Base-by-base conservation (phyloP, 805 yeast genomes). In the Metschnikowia similis region DNA sequence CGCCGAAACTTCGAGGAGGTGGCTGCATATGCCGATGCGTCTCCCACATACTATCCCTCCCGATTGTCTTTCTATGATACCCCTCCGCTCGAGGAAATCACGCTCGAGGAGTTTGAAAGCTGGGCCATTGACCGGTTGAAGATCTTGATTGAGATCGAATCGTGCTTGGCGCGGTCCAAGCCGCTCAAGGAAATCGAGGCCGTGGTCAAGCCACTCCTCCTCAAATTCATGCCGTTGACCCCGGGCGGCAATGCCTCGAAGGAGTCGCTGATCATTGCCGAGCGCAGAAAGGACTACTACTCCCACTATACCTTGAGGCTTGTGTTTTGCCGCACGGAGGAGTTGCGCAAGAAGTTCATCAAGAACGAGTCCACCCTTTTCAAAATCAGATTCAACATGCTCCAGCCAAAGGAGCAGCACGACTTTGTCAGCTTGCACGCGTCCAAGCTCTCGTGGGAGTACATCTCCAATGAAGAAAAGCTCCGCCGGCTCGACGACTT, bases 61-160 rank as follows among this genome's bases (percentile, higher is more conserved):
- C 75, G 95, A 45, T 71, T 94, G 45, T 82, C 89, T 17, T 81
- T 92, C 60, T 94, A 94, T 67, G 79, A 74, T 27, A 55, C 71
- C 6, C 94, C 96, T 9, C 98, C 98, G 0, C 69, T 77, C 31
- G 83, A 84, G 11, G 98, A 94, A 66, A 84, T 94, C 59, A 89
- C 97, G 0, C 67, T 94, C 14, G 97, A 91, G 55, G 88, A 94
- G 60, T 94, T 94, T 67, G 99, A 94, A 69, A 76, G 77, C 4
- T 94, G 97, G 97, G 98, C 98, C 4, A 85, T 94, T 48, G 98
- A 92, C 62, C 72, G 99, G 52, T 74, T 92, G 54, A 83, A 85
- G 62, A 81, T 94, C 8, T 74, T 94, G 51, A 79, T 90, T 48
- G 96, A 89, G 63, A 84, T 94, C 45, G 97, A 92, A 61, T 79